Base-by-base conservation (phyloP, 495 filamentous ascomycete species). In the Penicillium bialowiezense region DNA sequence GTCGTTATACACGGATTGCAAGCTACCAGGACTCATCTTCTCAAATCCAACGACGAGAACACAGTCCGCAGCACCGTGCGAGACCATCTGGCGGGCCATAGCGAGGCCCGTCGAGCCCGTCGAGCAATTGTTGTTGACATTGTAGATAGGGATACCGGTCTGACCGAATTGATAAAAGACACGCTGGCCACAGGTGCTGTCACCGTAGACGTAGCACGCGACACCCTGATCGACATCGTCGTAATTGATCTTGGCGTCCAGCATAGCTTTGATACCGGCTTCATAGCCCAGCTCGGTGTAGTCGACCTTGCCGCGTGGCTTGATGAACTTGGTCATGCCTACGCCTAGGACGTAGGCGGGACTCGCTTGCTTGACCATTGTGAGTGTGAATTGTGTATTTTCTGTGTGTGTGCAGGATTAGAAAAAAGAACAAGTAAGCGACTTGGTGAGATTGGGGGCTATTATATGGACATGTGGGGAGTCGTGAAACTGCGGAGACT, bases 91-190 rank as follows among this genome's bases (percentile, higher is more conserved):
- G 23, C 91, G 79, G 3, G 82, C 93, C 83, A 97, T 85, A 54
- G 84, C 80, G 34, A 97, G 71, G 20, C 93, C 93, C 0, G 93
- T 96, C 0, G 83, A 87, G 2, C 93, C 93, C 1, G 93, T 97
- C 1, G 88, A 86, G 78, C 93, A 98, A 73, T 97, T 97, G 76
- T 98, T 98, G 79, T 96, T 96, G 62, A 95, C 89, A 63, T 97
- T 97, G 77, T 92, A 88, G 64, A 97, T 90, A 52, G 93, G 93
- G 55, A 96, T 97, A 58, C 86, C 76, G 26, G 90, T 97, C 82
- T 97, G 90, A 68, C 93, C 93, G 67, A 97, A 96, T 72, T 98
- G 93, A 69, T 98, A 98, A 75, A 98, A 97, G 54, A 97, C 91
- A 39, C 93, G 85, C 77, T 98, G 93, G 20, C 93, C 93, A 60